These are phyloP conservation scores for Nicotiana benthamiana DNA, from an alignment of 257 asterid species.

Conservation along the genomic window DNA sequence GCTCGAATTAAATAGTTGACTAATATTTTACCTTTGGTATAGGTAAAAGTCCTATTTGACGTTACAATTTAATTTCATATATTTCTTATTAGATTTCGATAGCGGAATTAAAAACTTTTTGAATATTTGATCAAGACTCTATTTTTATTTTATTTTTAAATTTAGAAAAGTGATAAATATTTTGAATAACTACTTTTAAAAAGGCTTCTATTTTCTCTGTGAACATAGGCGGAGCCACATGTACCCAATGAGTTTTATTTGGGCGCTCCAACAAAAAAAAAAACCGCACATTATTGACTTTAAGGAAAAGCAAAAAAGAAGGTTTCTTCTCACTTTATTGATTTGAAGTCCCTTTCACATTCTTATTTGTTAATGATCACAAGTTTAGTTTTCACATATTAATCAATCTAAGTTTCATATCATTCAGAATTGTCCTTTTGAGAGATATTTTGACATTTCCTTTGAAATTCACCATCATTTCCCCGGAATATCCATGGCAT, in stretches of 20 bases:
- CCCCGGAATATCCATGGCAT: slow-evolving; percentile 16
- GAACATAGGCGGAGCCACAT: too few relatives aligned
- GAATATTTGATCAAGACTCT: too few relatives aligned
- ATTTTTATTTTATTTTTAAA: too few relatives aligned
- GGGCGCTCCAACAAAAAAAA: not conserved
- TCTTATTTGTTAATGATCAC: not conserved
- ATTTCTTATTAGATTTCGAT: not conserved
- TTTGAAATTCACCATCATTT: slow-evolving; percentile 23
- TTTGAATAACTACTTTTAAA: not conserved
- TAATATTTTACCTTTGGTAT: not conserved
- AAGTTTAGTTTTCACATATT: not conserved
- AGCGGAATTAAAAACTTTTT: not conserved
- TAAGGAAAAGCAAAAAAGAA: not conserved
- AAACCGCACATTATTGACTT: not conserved
- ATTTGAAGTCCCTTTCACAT: not conserved
- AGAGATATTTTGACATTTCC: slow-evolving; percentile 15
- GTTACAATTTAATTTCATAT: not conserved
- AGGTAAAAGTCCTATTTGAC: not conserved
- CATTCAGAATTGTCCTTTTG: slow-evolving; percentile 1
- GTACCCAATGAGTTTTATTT: not conserved
- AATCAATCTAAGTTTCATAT: not conserved
- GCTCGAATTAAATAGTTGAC: not conserved
- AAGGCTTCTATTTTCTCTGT: not conserved
- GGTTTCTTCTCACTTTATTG: not conserved
- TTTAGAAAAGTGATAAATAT: not conserved